Conservation (phyloP, 768 basidiomycete genomes). For the Leucocoprinus sp. region DNA sequence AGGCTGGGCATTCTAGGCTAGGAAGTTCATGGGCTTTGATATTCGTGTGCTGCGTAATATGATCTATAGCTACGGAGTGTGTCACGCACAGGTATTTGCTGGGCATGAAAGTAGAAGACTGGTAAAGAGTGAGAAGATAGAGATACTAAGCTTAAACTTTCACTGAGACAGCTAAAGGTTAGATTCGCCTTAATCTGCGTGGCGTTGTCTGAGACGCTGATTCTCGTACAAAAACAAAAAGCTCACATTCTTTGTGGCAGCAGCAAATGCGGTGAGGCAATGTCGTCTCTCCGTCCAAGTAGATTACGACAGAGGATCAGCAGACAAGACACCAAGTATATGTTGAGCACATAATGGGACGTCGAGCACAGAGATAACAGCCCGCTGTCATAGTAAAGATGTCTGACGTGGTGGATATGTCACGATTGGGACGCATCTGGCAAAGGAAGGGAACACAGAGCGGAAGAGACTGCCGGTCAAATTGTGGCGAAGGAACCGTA, state of each 20-base stretch:
- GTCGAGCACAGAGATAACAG: too few relatives aligned
- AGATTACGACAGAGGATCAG: conserved; percentile 1
- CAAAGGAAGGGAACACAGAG: conserved; percentile 5
- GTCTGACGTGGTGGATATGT: conserved; percentile 5
- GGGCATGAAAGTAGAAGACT: neutral
- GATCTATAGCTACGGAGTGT: neutral
- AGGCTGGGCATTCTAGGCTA: neutral
- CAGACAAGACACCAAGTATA: too few relatives aligned
- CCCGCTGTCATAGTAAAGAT: conserved; percentile 1
- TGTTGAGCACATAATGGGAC: too few relatives aligned
- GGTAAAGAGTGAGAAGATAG: conserved; percentile 4
- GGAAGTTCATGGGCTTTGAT: neutral
- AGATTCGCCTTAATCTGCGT: conserved; percentile 10
- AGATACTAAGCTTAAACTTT: conserved; percentile 8
- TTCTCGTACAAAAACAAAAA: neutral
- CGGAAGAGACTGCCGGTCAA: conserved; percentile 14
- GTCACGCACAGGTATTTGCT: neutral
- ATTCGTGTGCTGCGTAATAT: too few relatives aligned
- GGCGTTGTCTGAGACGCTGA: conserved; percentile 6
- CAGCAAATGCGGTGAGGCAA: neutral
- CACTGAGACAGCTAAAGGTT: conserved; percentile 8
- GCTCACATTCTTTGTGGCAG: neutral
- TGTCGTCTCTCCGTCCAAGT: neutral
- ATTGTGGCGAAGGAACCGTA: conserved; percentile 13
- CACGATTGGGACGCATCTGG: conserved; percentile 13